Percentiles rank a stretch among this genome's conserved stretches.
phyloP scores from a whole-genome alignment of 306 rosid genomes.

The Malus fusca region DNA sequence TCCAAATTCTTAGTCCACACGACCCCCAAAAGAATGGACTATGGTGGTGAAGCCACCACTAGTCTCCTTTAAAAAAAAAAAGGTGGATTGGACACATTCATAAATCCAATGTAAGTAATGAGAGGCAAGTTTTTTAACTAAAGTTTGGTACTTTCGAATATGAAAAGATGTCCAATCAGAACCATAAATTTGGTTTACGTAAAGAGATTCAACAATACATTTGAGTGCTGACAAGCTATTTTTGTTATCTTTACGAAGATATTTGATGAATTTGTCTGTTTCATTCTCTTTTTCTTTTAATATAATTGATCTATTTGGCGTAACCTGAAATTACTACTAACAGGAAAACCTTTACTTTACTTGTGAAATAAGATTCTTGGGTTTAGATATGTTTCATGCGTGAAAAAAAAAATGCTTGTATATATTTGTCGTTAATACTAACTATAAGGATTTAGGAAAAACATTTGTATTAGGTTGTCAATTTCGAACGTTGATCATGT shows the following conservation, averaged over 20 bases:
- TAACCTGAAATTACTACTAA: neutral
- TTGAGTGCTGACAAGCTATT: neutral
- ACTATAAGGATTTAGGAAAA: neutral
- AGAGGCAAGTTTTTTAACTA: neutral
- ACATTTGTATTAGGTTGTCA: neutral
- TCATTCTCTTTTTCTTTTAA: neutral
- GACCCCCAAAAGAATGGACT: too few species aligned
- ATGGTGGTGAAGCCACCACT: too few species aligned
- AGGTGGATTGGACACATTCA: neutral
- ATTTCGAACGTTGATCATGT: neutral
- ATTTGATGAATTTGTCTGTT: neutral
- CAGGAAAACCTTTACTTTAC: neutral
- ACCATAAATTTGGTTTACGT: neutral
- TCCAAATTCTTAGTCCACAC: accelerated
- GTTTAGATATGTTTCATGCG: neutral
- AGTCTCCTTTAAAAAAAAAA: too few species aligned
- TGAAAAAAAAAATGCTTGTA: too few species aligned
- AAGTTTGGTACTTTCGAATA: neutral
- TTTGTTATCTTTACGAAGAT: neutral
- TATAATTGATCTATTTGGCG: neutral
- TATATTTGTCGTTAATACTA: too few species aligned
- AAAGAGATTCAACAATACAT: neutral
- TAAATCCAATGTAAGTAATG: neutral
- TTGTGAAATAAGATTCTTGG: neutral
- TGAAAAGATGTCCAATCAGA: neutral